These are phyloP conservation scores for Penicillium sp. DNA, from an alignment of 2,329 filamentous ascomycete species.

Conservation along the genomic window DNA sequence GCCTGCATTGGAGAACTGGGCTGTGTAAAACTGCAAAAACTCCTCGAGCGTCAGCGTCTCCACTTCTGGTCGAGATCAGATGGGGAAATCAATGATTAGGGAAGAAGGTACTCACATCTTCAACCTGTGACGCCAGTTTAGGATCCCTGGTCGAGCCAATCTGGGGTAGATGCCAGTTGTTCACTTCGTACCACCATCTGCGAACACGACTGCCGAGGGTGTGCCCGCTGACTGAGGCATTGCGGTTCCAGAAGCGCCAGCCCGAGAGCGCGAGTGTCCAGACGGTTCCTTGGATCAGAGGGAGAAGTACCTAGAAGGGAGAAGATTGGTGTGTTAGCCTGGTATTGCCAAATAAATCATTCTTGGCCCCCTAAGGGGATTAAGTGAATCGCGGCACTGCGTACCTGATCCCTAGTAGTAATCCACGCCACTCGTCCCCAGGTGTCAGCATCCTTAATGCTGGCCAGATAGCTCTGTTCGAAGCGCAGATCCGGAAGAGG, in stretches of 20 bases:
- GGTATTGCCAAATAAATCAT: neutral
- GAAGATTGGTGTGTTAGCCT: constrained; percentile 5
- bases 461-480: constrained; percentile 95
- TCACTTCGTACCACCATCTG: constrained; percentile 93
- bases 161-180: constrained; percentile 76
- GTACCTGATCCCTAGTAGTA: constrained; percentile 83
- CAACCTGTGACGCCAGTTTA: constrained; percentile 41
- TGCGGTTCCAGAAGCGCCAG: constrained; percentile 87
- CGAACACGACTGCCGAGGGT: constrained; percentile 73
- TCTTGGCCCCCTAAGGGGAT: neutral
- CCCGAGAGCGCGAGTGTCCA: constrained; percentile 83
- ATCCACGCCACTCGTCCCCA: constrained; percentile 81
- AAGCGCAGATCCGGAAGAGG: constrained; percentile 80
- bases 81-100: neutral
- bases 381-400: neutral
- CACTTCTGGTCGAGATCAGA: constrained; percentile 6
- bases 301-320: constrained; percentile 70
- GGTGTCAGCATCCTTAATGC: constrained; percentile 74
- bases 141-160: constrained; percentile 26
- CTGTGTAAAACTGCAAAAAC: constrained; percentile 40
- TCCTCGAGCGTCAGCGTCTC: constrained; percentile 33
- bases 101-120: constrained; percentile 42
- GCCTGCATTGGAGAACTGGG: constrained; percentile 37
- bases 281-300: constrained; percentile 80
- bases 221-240: constrained; percentile 72